Evolutionary conservation across 169 alveolate genomes (phyloP).

Genomic region (Plasmodium ovale): DNA sequence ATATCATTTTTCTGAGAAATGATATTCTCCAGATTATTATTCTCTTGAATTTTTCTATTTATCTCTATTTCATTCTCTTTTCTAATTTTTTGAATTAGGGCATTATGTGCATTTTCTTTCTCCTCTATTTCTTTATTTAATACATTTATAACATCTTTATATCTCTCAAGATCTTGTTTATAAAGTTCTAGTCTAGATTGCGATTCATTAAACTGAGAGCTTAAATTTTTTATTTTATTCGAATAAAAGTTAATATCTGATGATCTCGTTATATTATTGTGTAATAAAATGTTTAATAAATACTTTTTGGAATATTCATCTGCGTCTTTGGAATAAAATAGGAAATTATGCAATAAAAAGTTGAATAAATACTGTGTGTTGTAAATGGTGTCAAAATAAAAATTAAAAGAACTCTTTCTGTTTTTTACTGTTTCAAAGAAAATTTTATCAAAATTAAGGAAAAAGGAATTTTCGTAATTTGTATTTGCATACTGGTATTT

Average conservation of each 20-base stretch:
- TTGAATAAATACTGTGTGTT: conserved; percentile 76
- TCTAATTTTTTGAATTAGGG: conserved; percentile 72
- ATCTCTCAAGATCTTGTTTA: conserved; percentile 77
- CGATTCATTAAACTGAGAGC: conserved; percentile 74
- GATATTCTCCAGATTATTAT: conserved; percentile 74
- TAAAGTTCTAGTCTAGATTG: conserved; percentile 76
- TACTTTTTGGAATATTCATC: conserved; percentile 77
- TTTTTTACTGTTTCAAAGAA: conserved; percentile 76
- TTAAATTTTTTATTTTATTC: conserved; percentile 74
- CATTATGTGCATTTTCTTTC: conserved; percentile 69
- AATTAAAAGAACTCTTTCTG: conserved; percentile 76
- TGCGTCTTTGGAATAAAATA: conserved; percentile 77
- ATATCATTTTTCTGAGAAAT: conserved; percentile 76
- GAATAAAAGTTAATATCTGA: conserved; percentile 77
- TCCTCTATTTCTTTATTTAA: conserved; percentile 77
- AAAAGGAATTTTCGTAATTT: conserved; percentile 76
- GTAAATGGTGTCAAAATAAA: conserved; percentile 76
- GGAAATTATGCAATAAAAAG: conserved; percentile 74
- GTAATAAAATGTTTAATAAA: conserved; percentile 69
- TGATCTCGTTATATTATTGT: conserved; percentile 75
- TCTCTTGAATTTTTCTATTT: conserved; percentile 74
- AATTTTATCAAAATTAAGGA: conserved; percentile 73
- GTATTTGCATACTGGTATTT: conserved; percentile 69
- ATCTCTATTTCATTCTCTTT: conserved; percentile 75
- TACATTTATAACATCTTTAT: conserved; percentile 76